phyloP scores from a whole-genome alignment of 192 early-diverging fungal species.

The Blastocladiella britannica region DNA sequence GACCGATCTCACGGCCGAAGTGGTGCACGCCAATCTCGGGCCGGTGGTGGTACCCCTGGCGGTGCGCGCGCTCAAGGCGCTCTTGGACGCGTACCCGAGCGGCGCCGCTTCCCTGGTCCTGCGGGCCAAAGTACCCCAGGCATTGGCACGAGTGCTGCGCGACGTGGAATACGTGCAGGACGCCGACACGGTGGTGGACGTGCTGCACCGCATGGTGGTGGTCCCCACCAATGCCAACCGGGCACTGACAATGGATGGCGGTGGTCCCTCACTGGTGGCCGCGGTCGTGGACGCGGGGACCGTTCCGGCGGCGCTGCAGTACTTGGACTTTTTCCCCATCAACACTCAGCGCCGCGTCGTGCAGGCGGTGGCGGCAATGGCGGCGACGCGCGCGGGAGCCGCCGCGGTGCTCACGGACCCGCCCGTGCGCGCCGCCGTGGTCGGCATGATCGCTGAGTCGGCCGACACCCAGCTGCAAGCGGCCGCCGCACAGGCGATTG shows the following conservation, averaged over 20 bases:
- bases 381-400: no score
- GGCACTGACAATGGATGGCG: not conserved
- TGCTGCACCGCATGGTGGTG: not conserved
- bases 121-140: not conserved
- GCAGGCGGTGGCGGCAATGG: no score
- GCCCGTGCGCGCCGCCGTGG: no score
- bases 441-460: not conserved
- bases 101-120: not conserved
- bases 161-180: not conserved
- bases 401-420: no score
- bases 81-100: not conserved
- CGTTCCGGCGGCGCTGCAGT: not conserved
- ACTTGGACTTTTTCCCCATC: not conserved
- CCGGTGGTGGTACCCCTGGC: not conserved
- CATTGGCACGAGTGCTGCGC: not conserved
- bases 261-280: not conserved
- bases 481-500: not conserved
- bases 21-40: not conserved
- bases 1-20: not conserved
- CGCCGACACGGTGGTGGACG: not conserved
- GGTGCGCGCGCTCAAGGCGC: not conserved
- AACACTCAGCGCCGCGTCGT: not conserved
- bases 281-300: not conserved
- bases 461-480: not conserved
- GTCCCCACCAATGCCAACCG: not conserved